phyloP scores from a whole-genome alignment of 257 asterid species.

The Lycium ferocissimum region DNA sequence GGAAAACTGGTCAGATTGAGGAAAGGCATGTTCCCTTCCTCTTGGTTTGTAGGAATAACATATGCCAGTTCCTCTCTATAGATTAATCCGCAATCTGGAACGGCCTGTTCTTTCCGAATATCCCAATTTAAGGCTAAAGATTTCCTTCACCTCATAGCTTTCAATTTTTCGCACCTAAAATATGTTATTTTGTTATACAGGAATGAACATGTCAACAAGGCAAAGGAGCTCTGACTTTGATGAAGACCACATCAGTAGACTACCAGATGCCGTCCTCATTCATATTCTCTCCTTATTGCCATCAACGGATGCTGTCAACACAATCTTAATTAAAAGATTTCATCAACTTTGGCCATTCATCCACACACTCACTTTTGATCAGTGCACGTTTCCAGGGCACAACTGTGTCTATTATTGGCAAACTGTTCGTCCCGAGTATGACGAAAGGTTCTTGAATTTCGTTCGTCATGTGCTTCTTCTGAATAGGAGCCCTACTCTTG shows the following conservation, averaged over 20 bases:
- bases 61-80: neutral
- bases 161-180: slow-evolving; percentile 9
- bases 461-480: slow-evolving; percentile 35
- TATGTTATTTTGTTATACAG: neutral
- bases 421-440: slow-evolving; percentile 2
- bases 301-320: slow-evolving; percentile 34
- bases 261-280: slow-evolving; percentile 44
- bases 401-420: neutral
- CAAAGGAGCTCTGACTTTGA: neutral
- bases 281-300: slow-evolving; percentile 45
- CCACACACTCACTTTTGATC: slow-evolving; percentile 38
- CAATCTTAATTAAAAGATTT: slow-evolving; percentile 39
- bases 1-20: slow-evolving; percentile 15
- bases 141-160: slow-evolving; percentile 9
- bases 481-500: slow-evolving; percentile 26
- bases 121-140: neutral
- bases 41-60: neutral
- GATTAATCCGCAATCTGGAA: neutral
- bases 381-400: slow-evolving; percentile 28
- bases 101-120: neutral
- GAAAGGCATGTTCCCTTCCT: neutral
- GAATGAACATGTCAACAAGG: slow-evolving; percentile 1
- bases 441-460: slow-evolving; percentile 28
- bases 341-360: slow-evolving; percentile 42
- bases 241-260: slow-evolving; percentile 36